Evolutionary conservation across 2,329 filamentous ascomycete genomes (phyloP), one percentile per base, ranked within the genome.

Genomic region (Aspergillus persii): DNA sequence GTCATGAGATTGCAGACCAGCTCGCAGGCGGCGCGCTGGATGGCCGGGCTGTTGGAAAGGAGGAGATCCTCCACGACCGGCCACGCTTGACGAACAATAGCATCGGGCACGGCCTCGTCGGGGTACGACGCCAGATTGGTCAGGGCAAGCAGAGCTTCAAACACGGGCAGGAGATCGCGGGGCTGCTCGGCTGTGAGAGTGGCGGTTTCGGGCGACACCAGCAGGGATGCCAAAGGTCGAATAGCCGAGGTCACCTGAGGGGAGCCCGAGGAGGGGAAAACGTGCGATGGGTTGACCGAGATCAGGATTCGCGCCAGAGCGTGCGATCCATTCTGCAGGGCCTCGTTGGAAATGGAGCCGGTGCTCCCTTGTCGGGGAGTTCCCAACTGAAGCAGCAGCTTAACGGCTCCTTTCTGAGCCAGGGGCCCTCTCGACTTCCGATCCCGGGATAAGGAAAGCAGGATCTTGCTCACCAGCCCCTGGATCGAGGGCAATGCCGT

Each of bases 341-440:
- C 74, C 54, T 79, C 76, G 51, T 74, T 75, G 33, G 73, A 73
- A 53, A 66, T 63, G 2, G 71, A 61, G 26, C 66, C 74, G 60
- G 67, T 67, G 62, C 80, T 83, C 61, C 69, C 76, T 60, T 68
- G 72, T 57, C 69, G 72, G 7, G 73, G 71, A 41, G 69, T 74
- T 61, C 83, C 87, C 87, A 56, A 88, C 84, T 88, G 84, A 29
- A 98, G 83, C 26, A 98, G 83, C 1, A 97, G 84, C 67, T 90
- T 95, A 18, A 97, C 85, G 2, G 91, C 92, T n/a, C 95, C 95
- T 80, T 98, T 93, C 71, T 98, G 95, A 3, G 92, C 91, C 63
- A 99, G 86, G 52, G 86, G 83, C 0, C 92, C 90, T 9, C 95
- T 87, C 58, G 92, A 82, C 57, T 86, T 86, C 44, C 87, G 81